These are phyloP conservation scores for Dactylellina drechsleri DNA, from an alignment of 2,329 filamentous ascomycete genomes.

Conservation along the genomic window DNA sequence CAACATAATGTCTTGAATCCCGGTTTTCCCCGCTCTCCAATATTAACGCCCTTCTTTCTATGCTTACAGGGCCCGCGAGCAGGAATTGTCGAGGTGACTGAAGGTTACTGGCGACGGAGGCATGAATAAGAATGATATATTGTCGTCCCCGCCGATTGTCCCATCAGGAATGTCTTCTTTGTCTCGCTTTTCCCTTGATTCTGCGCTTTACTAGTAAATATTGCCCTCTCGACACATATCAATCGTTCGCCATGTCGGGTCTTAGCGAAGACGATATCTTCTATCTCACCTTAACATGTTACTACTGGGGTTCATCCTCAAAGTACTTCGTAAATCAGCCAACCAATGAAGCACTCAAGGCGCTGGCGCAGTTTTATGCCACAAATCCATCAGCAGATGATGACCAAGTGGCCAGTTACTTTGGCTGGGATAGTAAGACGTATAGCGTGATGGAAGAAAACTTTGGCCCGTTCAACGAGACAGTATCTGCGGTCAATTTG, in stretches of 20 bases:
- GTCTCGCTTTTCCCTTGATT: not conserved
- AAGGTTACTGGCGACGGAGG: not conserved
- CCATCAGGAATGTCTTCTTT: not conserved
- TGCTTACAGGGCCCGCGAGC: conserved; percentile 6
- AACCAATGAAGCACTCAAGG: conserved; percentile 32
- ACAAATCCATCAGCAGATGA: conserved; percentile 32
- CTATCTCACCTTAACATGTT: conserved; percentile 30
- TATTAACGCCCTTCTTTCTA: conserved; percentile 8
- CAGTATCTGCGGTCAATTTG: conserved; percentile 21
- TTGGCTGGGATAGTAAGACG: conserved; percentile 37
- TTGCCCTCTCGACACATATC: not conserved
- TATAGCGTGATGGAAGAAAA: conserved; percentile 34
- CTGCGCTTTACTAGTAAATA: not conserved
- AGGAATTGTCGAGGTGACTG: not conserved
- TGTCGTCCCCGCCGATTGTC: conserved; percentile 8
- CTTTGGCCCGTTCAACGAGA: conserved; percentile 40
- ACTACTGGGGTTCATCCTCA: conserved; percentile 42
- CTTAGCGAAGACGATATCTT: conserved; percentile 38
- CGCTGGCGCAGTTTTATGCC: conserved; percentile 28
- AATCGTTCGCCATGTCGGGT: conserved; percentile 4
- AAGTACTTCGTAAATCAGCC: conserved; percentile 20
- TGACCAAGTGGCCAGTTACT: conserved; percentile 39
- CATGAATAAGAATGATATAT: conserved; percentile 38
- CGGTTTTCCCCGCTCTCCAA: conserved; percentile 11
- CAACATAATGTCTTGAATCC: no score